Evolutionary conservation across 495 filamentous ascomycete species (phyloP).

Genomic region (Daldinia concentrica): DNA sequence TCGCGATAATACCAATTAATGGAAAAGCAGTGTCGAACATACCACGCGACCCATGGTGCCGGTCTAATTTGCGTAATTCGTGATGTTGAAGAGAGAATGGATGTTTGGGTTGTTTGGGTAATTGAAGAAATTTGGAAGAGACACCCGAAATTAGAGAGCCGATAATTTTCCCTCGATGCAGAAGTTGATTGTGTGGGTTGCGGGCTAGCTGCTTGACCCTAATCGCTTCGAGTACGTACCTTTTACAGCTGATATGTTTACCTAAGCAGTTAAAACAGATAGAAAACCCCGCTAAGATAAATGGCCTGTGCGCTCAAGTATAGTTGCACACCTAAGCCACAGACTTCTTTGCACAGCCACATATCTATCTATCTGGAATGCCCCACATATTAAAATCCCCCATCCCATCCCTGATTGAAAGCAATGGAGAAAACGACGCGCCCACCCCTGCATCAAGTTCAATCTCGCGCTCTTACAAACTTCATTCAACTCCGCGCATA

Average conservation of each 20-base stretch:
- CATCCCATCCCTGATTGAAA: background rate
- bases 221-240: constrained; percentile 42
- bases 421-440: constrained; percentile 25
- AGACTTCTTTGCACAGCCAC: background rate
- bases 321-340: background rate
- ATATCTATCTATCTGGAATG: background rate
- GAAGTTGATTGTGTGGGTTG: constrained; percentile 46
- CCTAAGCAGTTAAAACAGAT: no score
- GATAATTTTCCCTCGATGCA: constrained; percentile 47
- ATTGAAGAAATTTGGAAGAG: constrained; percentile 44
- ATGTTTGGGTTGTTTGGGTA: constrained; percentile 36
- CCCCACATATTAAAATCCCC: background rate
- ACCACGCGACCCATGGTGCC: constrained; percentile 62
- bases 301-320: background rate
- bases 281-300: background rate
- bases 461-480: constrained; percentile 13
- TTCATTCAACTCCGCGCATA: constrained; percentile 7
- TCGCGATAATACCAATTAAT: constrained; percentile 13
- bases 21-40: constrained; percentile 45
- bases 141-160: constrained; percentile 43
- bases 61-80: constrained; percentile 49
- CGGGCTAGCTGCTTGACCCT: constrained; percentile 44
- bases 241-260: constrained; percentile 4
- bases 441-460: constrained; percentile 25
- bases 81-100: constrained; percentile 38